These are phyloP conservation scores for Acaromyces ingoldii DNA, from an alignment of 1,284 basidiomycete genomes.

Conservation along the genomic window DNA sequence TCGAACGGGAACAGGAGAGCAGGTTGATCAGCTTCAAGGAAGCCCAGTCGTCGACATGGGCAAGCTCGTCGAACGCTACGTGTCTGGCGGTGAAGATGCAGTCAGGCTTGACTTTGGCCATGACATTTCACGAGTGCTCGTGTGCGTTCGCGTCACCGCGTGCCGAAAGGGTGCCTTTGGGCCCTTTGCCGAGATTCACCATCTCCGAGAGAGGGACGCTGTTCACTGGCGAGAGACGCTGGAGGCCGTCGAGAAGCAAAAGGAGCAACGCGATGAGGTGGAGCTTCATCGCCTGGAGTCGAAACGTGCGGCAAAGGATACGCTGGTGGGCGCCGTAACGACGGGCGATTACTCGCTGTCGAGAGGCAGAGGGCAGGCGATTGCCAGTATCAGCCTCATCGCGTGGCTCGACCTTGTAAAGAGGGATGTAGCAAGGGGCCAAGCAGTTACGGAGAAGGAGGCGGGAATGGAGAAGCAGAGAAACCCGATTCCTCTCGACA, in stretches of 20 bases:
- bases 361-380: slow-evolving; percentile 14
- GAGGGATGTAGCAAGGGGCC: too few species aligned
- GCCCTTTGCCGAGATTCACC: neutral
- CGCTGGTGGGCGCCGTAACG: slow-evolving; percentile 5
- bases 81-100: neutral
- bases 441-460: neutral
- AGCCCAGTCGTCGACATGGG: neutral
- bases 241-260: neutral
- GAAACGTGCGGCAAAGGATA: neutral
- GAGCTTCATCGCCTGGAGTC: slow-evolving; percentile 1
- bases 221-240: neutral
- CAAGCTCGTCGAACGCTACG: neutral
- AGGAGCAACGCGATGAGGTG: neutral
- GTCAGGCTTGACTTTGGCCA: neutral
- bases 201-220: neutral
- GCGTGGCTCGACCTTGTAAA: slow-evolving; percentile 18
- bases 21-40: too few species aligned
- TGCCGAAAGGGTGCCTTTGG: neutral
- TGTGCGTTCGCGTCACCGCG: neutral
- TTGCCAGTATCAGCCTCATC: slow-evolving; percentile 12
- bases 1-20: too few species aligned
- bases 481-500: neutral
- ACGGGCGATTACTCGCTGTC: slow-evolving; percentile 7
- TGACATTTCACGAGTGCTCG: neutral
- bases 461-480: neutral